Evolutionary conservation across 768 basidiomycete species (phyloP).

Genomic region (Lenzites betulinus): DNA sequence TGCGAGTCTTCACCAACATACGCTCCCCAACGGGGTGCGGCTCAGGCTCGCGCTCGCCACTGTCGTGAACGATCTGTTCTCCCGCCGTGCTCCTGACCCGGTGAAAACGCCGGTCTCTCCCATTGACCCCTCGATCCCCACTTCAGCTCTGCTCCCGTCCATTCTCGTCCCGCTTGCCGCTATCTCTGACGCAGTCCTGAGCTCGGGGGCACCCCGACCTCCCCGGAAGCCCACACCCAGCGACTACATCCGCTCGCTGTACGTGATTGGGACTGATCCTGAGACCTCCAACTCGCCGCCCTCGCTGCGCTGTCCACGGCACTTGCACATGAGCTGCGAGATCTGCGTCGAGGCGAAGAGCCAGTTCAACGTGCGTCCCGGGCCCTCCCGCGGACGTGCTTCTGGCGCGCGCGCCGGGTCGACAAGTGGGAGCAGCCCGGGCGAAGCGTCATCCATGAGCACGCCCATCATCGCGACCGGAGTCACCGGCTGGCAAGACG

Average conservation of each 20-base stretch:
- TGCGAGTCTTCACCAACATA: slow-evolving; percentile 50
- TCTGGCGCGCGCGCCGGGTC: slow-evolving; percentile 23
- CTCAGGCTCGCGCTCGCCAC: slow-evolving; percentile 74
- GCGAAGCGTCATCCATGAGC: slow-evolving; percentile 16
- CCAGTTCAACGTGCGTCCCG: slow-evolving; percentile 14
- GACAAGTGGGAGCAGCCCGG: slow-evolving; percentile 28
- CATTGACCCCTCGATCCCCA: slow-evolving; percentile 29
- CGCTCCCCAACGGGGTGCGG: slow-evolving; percentile 78
- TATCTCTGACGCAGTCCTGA: slow-evolving; percentile 13
- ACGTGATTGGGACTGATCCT: slow-evolving; percentile 62
- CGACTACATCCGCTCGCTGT: slow-evolving; percentile 51
- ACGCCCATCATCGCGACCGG: slow-evolving; percentile 42
- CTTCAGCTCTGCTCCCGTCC: slow-evolving; percentile 33
- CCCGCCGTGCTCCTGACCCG: slow-evolving; percentile 58
- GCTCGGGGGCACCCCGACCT: slow-evolving; percentile 4
- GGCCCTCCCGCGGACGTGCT: slow-evolving; percentile 12
- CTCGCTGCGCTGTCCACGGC: slow-evolving; percentile 67
- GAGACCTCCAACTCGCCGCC: slow-evolving; percentile 63
- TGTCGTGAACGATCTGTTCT: slow-evolving; percentile 81
- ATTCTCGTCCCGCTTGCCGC: slow-evolving; percentile 30
- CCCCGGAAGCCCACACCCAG: slow-evolving; percentile 26
- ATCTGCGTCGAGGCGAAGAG: slow-evolving; percentile 70
- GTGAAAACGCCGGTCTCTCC: slow-evolving; percentile 21
- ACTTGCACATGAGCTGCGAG: slow-evolving; percentile 71
- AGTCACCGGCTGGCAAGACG: slow-evolving; percentile 75